phyloP scores from a whole-genome alignment of 2,329 filamentous ascomycete species.

The Aurifilum marmelostoma region DNA sequence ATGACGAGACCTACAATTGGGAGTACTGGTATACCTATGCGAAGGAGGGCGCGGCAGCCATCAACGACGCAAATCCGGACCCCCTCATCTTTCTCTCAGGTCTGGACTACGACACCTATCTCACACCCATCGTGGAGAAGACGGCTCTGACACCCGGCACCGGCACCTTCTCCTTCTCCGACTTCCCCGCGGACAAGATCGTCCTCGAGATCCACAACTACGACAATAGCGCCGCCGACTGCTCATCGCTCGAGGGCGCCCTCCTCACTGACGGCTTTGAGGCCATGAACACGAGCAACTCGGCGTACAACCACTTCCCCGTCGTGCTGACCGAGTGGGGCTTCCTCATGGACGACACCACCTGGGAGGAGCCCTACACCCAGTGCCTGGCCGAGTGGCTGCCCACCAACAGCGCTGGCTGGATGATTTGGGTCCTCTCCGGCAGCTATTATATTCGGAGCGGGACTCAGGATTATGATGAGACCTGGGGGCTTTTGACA shows the following conservation, averaged over 20 bases:
- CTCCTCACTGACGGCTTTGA: conserved; percentile 50
- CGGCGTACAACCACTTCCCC: conserved; percentile 45
- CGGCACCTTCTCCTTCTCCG: conserved; percentile 40
- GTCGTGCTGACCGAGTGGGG: conserved; percentile 59
- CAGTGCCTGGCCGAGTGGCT: conserved; percentile 56
- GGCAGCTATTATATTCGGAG: conserved; percentile 61
- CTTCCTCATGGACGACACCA: conserved; percentile 50
- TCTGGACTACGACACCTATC: conserved; percentile 51
- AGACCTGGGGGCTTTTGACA: conserved; percentile 59
- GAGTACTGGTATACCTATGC: conserved; percentile 50
- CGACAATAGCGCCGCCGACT: conserved; percentile 45
- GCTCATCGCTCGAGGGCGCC: conserved; percentile 44
- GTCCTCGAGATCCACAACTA: conserved; percentile 57
- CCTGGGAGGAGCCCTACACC: conserved; percentile 54
- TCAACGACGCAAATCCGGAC: conserved; percentile 49
- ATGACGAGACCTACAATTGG: conserved; percentile 47
- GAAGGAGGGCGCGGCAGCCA: conserved; percentile 45
- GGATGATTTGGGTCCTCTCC: conserved; percentile 62
- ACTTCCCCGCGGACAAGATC: conserved; percentile 49
- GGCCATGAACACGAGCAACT: conserved; percentile 38
- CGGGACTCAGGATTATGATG: conserved; percentile 58
- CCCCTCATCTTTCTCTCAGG: conserved; percentile 55
- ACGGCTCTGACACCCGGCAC: conserved; percentile 46
- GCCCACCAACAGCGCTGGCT: conserved; percentile 52
- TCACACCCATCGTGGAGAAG: conserved; percentile 47